Evolutionary conservation across 148 eudicot genomes (phyloP), one percentile per base, ranked within the genome.

Genomic region (Tetragonia tetragonoides): DNA sequence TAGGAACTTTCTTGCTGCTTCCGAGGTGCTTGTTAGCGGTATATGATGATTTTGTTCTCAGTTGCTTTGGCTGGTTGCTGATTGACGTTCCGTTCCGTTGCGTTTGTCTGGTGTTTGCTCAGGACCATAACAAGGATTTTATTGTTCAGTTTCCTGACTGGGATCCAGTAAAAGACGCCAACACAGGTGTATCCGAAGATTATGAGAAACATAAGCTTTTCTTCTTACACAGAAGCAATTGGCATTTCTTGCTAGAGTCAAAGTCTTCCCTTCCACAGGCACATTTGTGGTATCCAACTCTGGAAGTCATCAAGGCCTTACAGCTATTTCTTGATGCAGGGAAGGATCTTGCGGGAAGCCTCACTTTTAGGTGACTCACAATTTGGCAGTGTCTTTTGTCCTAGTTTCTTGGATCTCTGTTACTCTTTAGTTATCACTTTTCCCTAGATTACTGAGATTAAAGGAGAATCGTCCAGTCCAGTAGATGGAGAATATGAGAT

Each of bases 71-170:
- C 49, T 56, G 11, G 44, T 14, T 24, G 41, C 59, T 74, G 21
- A 17, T 59, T 38, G 4, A 42, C 57, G 56, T 49, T 69, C 10
- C 39, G 7, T 28, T 69, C 10, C 39, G 7, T 28, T 69, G 59
- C 70, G 21, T 44, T 23, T 78, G 41, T 51, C 60, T 75, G 42
- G 42, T 66, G 59, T 60, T 74, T 85, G 66, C 49, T 76, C 87
- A 95, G 99, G 93, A 91, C 82, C 99, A 95, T 75, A 95, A 95
- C 87, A 90, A 77, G 60, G 99, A 95, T 79, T 95, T 85, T 77
- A 91, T 95, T 68, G 97, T 95, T 57, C 87, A 91, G 76, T 87
- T 95, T 76, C 99, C 99, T 34, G 99, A 95, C 83, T 93, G 97
- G 99, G 93, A 93, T 82, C 97, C 97, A 37, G 83, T 87, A 15